Percentiles rank a stretch among this genome's conserved stretches.
Conservation (phyloP, 1,139 yeast species). For the Yamadazyma oceani region DNA sequence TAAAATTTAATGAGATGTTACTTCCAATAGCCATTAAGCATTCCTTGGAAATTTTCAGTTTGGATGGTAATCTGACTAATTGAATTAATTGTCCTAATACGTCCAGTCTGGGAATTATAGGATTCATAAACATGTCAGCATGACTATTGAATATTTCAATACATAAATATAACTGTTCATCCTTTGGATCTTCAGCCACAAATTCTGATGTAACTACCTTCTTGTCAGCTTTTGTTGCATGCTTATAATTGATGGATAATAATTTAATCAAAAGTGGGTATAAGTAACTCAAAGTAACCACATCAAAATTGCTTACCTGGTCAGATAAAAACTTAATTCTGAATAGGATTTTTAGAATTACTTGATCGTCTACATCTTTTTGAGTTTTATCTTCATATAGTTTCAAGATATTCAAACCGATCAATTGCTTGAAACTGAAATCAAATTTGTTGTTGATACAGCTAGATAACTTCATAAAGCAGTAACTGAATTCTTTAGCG, state of each 20-base stretch:
- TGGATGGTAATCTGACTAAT: constrained; percentile 70
- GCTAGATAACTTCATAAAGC: constrained; percentile 48
- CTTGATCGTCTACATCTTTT: constrained; percentile 26
- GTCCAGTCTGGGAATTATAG: constrained; percentile 65
- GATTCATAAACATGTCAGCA: constrained; percentile 69
- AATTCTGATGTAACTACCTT: constrained; percentile 56
- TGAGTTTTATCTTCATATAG: constrained; percentile 51
- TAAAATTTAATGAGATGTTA: constrained; percentile 63
- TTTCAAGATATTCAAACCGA: constrained; percentile 72
- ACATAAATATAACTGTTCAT: constrained; percentile 79
- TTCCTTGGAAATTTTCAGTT: constrained; percentile 80
- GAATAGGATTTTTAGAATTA: constrained; percentile 68
- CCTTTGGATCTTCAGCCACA: constrained; percentile 79
- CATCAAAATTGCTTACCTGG: constrained; percentile 63
- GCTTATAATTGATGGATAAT: constrained; percentile 57
- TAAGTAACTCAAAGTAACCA: constrained; percentile 66
- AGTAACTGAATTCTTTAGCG: constrained; percentile 31
- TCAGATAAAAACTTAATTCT: constrained; percentile 74
- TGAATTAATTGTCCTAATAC: constrained; percentile 63
- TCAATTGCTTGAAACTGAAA: constrained; percentile 37
- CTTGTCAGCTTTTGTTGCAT: constrained; percentile 51
- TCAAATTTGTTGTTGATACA: constrained; percentile 49
- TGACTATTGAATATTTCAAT: constrained; percentile 77
- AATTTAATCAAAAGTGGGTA: constrained; percentile 71
- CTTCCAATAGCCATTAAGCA: constrained; percentile 76